Evolutionary conservation across 352 stramenopile species (phyloP).

Genomic region (Phytophthora idaei): DNA sequence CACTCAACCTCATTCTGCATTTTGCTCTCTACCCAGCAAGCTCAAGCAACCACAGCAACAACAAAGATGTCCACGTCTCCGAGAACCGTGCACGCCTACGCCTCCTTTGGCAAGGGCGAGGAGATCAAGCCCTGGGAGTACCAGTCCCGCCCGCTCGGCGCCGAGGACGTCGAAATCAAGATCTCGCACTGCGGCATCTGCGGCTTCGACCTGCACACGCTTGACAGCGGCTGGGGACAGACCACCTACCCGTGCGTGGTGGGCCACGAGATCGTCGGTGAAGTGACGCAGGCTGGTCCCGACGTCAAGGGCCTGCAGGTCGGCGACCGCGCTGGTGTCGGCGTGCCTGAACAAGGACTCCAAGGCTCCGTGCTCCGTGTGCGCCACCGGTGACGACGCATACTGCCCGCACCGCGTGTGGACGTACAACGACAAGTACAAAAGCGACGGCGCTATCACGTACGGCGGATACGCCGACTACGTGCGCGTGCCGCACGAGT

Average conservation of each 20-base stretch:
- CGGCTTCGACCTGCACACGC: slow-evolving; percentile 39
- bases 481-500: slow-evolving; percentile 66
- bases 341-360: slow-evolving; percentile 11
- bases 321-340: slow-evolving; percentile 75
- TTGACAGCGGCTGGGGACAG: slow-evolving; percentile 54
- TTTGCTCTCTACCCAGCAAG: no score
- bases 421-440: slow-evolving; percentile 62
- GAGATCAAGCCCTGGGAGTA: slow-evolving; percentile 48
- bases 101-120: slow-evolving; percentile 43
- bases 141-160: slow-evolving; percentile 47
- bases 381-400: slow-evolving; percentile 56
- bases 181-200: slow-evolving; percentile 13
- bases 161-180: slow-evolving; percentile 58
- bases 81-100: slow-evolving; percentile 50
- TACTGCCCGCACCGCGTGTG: slow-evolving; percentile 52
- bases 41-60: not conserved
- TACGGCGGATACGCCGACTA: slow-evolving; percentile 76
- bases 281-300: slow-evolving; percentile 40
- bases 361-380: slow-evolving; percentile 37
- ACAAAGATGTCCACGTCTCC: slow-evolving; percentile 49
- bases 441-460: slow-evolving; percentile 41
- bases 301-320: slow-evolving; percentile 68
- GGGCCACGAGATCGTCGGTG: slow-evolving; percentile 63
- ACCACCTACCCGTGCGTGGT: slow-evolving; percentile 51
- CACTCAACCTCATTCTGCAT: no score